Conservation (phyloP, 2,329 filamentous ascomycete genomes). For the Aspergillus calidoustus region DNA sequence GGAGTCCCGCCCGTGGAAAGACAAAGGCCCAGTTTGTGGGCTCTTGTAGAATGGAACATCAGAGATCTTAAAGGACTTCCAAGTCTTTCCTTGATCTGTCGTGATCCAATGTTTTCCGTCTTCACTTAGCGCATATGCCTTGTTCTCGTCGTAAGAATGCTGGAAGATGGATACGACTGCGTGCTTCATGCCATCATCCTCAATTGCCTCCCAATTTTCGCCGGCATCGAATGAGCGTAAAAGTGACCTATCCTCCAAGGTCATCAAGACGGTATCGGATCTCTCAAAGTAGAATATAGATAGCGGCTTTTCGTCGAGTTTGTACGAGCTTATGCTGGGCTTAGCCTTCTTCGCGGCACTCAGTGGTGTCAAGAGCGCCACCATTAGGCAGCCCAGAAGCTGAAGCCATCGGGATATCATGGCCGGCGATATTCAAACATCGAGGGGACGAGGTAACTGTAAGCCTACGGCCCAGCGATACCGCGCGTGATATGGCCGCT, state of each 20-base stretch:
- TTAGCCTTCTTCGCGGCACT: slow-evolving; percentile 61
- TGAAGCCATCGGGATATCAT: slow-evolving; percentile 52
- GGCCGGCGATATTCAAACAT: slow-evolving; percentile 35
- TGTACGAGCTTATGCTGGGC: slow-evolving; percentile 67
- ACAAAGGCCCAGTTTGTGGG: slow-evolving; percentile 17
- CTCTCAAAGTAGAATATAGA: slow-evolving; percentile 90
- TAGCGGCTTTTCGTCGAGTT: slow-evolving; percentile 68
- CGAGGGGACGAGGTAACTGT: slow-evolving; percentile 25
- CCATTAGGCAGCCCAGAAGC: slow-evolving; percentile 55
- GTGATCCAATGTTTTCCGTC: slow-evolving; percentile 79
- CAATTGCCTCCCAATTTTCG: slow-evolving; percentile 70
- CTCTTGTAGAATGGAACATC: slow-evolving; percentile 25
- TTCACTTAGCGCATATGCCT: slow-evolving; percentile 78
- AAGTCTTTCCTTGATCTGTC: slow-evolving; percentile 78
- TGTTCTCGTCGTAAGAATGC: slow-evolving; percentile 77
- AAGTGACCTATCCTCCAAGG: slow-evolving; percentile 66
- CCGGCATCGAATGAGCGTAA: slow-evolving; percentile 84
- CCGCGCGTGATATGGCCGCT: not conserved
- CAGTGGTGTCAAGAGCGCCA: slow-evolving; percentile 51
- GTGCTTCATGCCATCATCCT: slow-evolving; percentile 58
- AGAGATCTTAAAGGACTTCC: slow-evolving; percentile 73
- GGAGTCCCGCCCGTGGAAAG: slow-evolving; percentile 81
- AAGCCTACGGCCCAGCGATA: slow-evolving; percentile 5
- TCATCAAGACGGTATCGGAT: slow-evolving; percentile 79
- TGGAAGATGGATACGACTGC: slow-evolving; percentile 66